These are phyloP conservation scores for Westerdykella sp. DNA, from an alignment of 2,329 filamentous ascomycete species.

Conservation along the genomic window DNA sequence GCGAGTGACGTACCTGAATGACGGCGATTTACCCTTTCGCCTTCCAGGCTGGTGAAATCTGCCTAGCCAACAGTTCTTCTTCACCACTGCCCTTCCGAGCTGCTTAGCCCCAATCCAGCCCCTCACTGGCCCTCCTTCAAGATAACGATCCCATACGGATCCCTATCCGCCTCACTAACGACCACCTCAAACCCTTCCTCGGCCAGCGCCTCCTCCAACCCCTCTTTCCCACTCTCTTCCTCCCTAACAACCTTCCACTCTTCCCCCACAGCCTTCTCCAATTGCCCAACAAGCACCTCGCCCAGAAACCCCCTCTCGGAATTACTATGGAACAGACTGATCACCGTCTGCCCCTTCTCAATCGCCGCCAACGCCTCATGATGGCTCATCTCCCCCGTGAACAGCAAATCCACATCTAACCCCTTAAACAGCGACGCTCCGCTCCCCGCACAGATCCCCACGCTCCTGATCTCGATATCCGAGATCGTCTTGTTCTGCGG, in stretches of 20 bases:
- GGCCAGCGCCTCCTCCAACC: constrained; percentile 44
- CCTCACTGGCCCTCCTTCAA: constrained; percentile 13
- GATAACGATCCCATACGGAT: constrained; percentile 71
- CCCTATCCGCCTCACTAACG: constrained; percentile 73
- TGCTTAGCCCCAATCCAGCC: no score
- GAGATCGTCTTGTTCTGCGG: constrained; percentile 53
- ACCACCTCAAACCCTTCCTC: constrained; percentile 57
- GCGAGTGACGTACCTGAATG: no score
- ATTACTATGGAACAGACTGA: constrained; percentile 88
- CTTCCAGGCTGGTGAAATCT: no score
- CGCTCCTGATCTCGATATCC: constrained; percentile 55
- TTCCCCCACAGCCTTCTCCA: constrained; percentile 54
- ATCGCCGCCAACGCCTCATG: constrained; percentile 84
- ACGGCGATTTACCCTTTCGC: no score
- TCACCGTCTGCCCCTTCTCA: constrained; percentile 74
- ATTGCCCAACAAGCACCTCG: constrained; percentile 60
- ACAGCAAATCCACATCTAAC: constrained; percentile 67
- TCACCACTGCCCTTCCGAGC: no score
- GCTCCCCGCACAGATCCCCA: constrained; percentile 86
- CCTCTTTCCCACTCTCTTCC: constrained; percentile 37
- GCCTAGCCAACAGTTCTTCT: no score
- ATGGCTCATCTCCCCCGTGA: constrained; percentile 91
- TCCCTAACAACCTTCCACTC: constrained; percentile 49
- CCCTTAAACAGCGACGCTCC: constrained; percentile 70
- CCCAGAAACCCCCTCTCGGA: constrained; percentile 79